These are phyloP conservation scores for Tympanopsis confertula DNA, from an alignment of 2,329 filamentous ascomycete species.

Conservation along the genomic window DNA sequence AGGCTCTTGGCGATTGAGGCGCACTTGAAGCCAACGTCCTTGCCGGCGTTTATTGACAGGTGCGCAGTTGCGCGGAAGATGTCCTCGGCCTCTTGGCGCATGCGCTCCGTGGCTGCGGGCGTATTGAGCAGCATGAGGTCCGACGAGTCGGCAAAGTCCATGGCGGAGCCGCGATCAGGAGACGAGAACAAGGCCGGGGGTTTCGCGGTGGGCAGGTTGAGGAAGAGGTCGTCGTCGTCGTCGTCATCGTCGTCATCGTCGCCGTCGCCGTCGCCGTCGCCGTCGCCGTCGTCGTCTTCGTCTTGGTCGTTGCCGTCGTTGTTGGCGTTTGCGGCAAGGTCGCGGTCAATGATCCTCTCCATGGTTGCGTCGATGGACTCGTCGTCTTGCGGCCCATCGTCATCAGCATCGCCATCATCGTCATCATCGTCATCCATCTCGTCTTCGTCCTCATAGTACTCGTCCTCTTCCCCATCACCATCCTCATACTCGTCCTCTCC, in stretches of 20 bases:
- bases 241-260: constrained; percentile 4
- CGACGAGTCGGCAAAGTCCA: constrained; percentile 25
- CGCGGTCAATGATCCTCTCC: constrained; percentile 20
- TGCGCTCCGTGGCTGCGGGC: constrained; percentile 38
- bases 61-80: constrained; percentile 40
- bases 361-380: constrained; percentile 25
- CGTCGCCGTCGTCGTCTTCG: constrained; percentile 21
- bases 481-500: constrained; percentile 10
- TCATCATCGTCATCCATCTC: constrained; percentile 17
- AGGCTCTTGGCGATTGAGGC: constrained; percentile 62
- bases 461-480: constrained; percentile 16
- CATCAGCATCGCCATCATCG: constrained; percentile 25
- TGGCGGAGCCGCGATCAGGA: constrained; percentile 10
- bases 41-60: constrained; percentile 23
- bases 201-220: constrained; percentile 30
- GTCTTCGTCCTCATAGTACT: constrained; percentile 26
- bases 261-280: constrained; percentile 11
- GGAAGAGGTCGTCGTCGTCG: constrained; percentile 23
- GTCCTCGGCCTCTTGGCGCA: constrained; percentile 41
- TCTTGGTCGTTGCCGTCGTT: constrained; percentile 10
- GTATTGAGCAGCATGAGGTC: constrained; percentile 44
- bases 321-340: constrained; percentile 18
- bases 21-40: constrained; percentile 49
- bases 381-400: constrained; percentile 23
- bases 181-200: no score